A percentile compares a stretch with the other conserved stretches of the same genome.
These are phyloP conservation scores for Lactuca sativa DNA, from an alignment of 129 eudicot genomes.

Conservation along the genomic window DNA sequence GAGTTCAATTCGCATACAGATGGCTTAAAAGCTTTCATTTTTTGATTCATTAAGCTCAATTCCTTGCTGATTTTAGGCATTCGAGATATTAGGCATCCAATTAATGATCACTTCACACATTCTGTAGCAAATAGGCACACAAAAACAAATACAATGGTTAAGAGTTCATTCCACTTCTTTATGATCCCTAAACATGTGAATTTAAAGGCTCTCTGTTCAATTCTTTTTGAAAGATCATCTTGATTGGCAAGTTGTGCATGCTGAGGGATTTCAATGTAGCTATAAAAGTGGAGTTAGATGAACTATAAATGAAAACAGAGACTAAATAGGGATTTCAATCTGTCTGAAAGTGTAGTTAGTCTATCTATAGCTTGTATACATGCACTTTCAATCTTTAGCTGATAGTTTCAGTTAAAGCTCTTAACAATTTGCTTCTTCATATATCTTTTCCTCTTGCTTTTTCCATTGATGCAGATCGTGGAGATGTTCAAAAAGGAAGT, in stretches of 20 bases:
- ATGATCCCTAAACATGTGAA: background rate
- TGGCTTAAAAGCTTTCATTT: background rate
- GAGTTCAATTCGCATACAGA: background rate
- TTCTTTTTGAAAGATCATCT: background rate
- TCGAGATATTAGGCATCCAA: conserved; percentile 2
- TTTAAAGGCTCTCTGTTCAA: no score
- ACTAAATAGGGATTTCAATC: background rate
- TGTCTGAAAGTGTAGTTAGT: background rate
- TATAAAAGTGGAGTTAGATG: conserved; percentile 6
- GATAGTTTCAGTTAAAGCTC: background rate
- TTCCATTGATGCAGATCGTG: conserved; percentile 62
- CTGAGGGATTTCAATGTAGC: background rate
- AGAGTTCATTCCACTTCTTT: background rate
- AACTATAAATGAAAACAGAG: conserved; percentile 4
- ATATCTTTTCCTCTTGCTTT: background rate
- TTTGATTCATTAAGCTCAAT: background rate
- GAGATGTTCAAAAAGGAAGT: conserved; percentile 91
- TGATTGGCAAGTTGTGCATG: conserved; percentile 8
- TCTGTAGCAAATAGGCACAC: background rate
- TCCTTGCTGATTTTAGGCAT: background rate
- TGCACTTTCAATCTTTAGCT: background rate
- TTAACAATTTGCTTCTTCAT: background rate
- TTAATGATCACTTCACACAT: conserved; percentile 2
- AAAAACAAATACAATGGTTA: background rate
- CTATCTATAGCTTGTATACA: background rate